Evolutionary conservation across 345 rosid species (phyloP), one percentile per base, ranked within the genome.

Genomic region (Firmiana major): DNA sequence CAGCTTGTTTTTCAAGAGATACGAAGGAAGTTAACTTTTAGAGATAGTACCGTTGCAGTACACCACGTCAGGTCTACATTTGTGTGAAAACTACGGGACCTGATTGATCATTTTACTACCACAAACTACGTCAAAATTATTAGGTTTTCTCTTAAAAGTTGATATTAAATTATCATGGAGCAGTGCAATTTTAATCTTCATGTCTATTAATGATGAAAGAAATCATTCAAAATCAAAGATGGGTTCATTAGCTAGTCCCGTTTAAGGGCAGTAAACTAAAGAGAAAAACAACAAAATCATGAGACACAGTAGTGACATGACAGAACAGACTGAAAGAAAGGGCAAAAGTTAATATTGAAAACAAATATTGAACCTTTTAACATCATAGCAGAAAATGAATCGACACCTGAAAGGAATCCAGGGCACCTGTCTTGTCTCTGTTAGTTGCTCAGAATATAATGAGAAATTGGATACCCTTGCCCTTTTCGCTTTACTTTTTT

Each of bases 1-100:
- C 77, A 63, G 77, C 17, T 40, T 34, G 59, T 42, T 65, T 71
- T 64, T 31, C 78, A 34, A 81, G 81, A 45, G 74, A 21, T 43
- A 45, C 69, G 60, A 46, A 49, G 49, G 63, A 54, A 17, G 17
- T 51, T 4, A 53, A 0, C 19, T 55, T 73, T 79, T 19, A 58
- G 3, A 43, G 65, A 45, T 22, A 24, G 62, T 40, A 71, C 53
- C 7, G 51, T 6, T 31, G 26, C 24, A 65, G 70, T 45, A 43
- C 66, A 60, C 26, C 40, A 43, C 0, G 67, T 65, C 36, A 13
- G 11, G 10, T 40, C 60, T 43, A 38, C 21, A 11, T 75, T 51
- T 36, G 62, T 5, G 31, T 36, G 75, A 68, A 75, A 46, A 79
- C 70, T 58, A 43, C 75, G 48, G 78, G 42, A 74, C 59, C 60